Evolutionary conservation across 2,329 filamentous ascomycete genomes (phyloP).

Genomic region (Verticillium dahliae): DNA sequence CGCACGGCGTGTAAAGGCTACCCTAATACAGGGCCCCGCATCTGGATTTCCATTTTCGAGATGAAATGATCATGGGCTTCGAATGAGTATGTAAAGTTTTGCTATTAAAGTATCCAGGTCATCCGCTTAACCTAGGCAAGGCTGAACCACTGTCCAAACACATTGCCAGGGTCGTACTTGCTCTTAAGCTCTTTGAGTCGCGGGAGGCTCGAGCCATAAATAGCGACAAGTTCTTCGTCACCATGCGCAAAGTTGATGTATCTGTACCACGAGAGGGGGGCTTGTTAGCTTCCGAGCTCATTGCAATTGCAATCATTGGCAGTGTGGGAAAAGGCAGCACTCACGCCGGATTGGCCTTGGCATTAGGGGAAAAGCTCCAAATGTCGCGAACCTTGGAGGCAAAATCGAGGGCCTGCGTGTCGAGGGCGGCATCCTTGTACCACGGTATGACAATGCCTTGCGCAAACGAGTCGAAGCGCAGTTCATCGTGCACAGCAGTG

Average conservation of each 20-base stretch:
- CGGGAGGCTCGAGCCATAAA: slow-evolving; percentile 19
- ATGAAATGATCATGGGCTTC: no score
- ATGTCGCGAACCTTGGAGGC: slow-evolving; percentile 21
- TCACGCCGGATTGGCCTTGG: slow-evolving; percentile 10
- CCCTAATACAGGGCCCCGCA: no score
- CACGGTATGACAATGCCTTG: slow-evolving; percentile 30
- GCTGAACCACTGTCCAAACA: slow-evolving; percentile 21
- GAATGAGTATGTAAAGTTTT: no score
- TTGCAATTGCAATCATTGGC: background rate
- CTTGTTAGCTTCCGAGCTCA: background rate
- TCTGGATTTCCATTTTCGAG: no score
- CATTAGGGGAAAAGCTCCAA: slow-evolving; percentile 14
- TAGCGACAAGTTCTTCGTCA: slow-evolving; percentile 17
- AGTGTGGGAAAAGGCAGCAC: slow-evolving; percentile 9
- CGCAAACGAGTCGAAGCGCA: slow-evolving; percentile 21
- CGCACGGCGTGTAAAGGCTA: no score
- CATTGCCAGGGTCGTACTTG: slow-evolving; percentile 17
- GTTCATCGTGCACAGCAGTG: slow-evolving; percentile 22
- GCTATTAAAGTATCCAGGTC: no score
- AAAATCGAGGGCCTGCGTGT: slow-evolving; percentile 24
- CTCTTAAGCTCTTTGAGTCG: slow-evolving; percentile 18
- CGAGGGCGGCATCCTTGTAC: slow-evolving; percentile 27
- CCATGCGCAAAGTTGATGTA: slow-evolving; percentile 26
- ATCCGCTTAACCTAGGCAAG: background rate
- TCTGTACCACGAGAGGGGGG: slow-evolving; percentile 7